These are phyloP conservation scores for Postia placenta DNA, from an alignment of 768 basidiomycete genomes.

Conservation along the genomic window DNA sequence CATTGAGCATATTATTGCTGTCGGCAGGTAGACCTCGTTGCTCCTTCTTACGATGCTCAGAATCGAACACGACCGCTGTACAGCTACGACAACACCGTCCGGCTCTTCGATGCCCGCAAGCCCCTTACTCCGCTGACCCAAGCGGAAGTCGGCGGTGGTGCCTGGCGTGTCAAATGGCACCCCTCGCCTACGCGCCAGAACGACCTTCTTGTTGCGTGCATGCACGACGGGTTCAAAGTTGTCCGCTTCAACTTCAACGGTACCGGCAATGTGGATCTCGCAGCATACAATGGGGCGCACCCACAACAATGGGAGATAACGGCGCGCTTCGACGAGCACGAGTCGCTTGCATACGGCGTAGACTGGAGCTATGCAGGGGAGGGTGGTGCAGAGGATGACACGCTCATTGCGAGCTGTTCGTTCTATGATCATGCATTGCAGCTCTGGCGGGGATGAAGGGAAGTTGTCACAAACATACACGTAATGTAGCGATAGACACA, in stretches of 20 bases:
- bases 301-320: constrained; percentile 31
- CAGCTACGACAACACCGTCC: constrained; percentile 82
- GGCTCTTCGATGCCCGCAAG: constrained; percentile 78
- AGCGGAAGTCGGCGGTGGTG: constrained; percentile 81
- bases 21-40: constrained; percentile 65
- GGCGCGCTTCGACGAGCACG: constrained; percentile 67
- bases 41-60: too few species aligned
- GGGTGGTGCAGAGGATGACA: constrained; percentile 23
- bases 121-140: constrained; percentile 48
- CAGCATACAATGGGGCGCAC: background rate
- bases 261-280: constrained; percentile 1
- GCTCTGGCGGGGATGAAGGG: constrained; percentile 57
- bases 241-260: constrained; percentile 38
- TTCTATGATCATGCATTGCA: constrained; percentile 90
- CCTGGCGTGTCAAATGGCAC: constrained; percentile 97
- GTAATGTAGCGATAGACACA: background rate
- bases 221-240: constrained; percentile 97
- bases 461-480: background rate
- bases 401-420: constrained; percentile 80
- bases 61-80: background rate
- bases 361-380: constrained; percentile 69
- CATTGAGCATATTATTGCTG: constrained; percentile 75
- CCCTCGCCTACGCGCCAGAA: constrained; percentile 56
- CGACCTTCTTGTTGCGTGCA: constrained; percentile 89
- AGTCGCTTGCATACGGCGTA: constrained; percentile 84